phyloP scores from a whole-genome alignment of 139 green algal species.

The Chlamydomonas schloesseri region DNA sequence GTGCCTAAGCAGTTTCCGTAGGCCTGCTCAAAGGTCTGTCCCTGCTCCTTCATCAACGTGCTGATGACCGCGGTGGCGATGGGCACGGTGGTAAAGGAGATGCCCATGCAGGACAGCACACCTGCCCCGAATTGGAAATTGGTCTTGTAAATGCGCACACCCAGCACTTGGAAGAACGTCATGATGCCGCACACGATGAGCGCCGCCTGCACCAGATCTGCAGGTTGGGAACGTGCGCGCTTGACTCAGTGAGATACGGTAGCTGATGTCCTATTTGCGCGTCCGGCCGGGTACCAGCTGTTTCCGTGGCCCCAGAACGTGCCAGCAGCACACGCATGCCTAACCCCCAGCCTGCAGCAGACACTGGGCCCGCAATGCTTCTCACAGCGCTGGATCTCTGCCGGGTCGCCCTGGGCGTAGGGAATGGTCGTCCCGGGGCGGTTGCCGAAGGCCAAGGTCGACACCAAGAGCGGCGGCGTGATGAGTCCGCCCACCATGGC shows the following conservation, averaged over 20 bases:
- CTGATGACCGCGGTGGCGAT: slow-evolving; percentile 54
- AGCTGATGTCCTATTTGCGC: neutral
- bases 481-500: slow-evolving; percentile 81
- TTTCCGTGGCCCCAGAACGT: neutral
- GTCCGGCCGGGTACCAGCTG: neutral
- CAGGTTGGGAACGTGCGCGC: too few species aligned
- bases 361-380: neutral
- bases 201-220: slow-evolving; percentile 63
- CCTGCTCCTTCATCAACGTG: slow-evolving; percentile 41
- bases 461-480: slow-evolving; percentile 65
- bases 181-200: slow-evolving; percentile 76
- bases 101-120: slow-evolving; percentile 75
- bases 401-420: slow-evolving; percentile 1
- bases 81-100: slow-evolving; percentile 77
- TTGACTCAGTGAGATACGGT: too few species aligned
- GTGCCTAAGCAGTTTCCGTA: slow-evolving; percentile 82
- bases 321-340: neutral
- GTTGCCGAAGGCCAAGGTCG: neutral
- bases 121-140: slow-evolving; percentile 62
- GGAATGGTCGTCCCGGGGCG: neutral
- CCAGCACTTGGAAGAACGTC: slow-evolving; percentile 54
- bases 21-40: slow-evolving; percentile 58
- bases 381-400: slow-evolving; percentile 41
- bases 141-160: slow-evolving; percentile 31
- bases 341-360: neutral